A percentile compares a stretch with the other conserved stretches of the same genome.
phyloP scores from a whole-genome alignment of 2,329 filamentous ascomycete species.

The Didymella glomerata region DNA sequence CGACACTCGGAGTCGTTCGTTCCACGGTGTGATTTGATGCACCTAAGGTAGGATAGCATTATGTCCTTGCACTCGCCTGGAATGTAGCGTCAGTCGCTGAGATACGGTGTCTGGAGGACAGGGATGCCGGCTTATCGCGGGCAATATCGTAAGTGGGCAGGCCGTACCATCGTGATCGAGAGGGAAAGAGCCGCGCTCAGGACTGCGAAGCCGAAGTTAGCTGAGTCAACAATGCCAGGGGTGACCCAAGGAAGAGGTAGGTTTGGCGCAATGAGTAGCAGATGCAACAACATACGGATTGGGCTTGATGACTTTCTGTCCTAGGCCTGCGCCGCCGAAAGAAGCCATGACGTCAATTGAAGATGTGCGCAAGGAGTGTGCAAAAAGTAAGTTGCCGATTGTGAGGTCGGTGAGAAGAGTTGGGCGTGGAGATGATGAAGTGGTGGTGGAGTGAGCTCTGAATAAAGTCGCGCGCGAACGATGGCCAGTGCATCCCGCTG shows the following conservation, averaged over 20 bases:
- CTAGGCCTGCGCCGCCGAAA: constrained; percentile 76
- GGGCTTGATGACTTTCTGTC: constrained; percentile 70
- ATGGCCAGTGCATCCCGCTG: constrained; percentile 18
- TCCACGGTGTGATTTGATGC: constrained; percentile 83
- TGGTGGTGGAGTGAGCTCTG: constrained; percentile 37
- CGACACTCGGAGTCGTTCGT: constrained; percentile 89
- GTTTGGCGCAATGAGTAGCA: constrained; percentile 18
- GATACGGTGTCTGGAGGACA: constrained; percentile 3
- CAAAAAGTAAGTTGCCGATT: not conserved
- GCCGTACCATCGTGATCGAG: constrained; percentile 83
- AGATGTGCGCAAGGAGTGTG: not conserved
- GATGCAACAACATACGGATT: constrained; percentile 66
- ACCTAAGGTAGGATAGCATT: constrained; percentile 85
- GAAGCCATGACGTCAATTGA: constrained; percentile 19
- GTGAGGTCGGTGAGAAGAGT: not conserved
- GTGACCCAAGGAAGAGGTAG: constrained; percentile 7
- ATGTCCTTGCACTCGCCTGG: constrained; percentile 90
- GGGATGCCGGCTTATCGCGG: constrained; percentile 2
- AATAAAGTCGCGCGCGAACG: constrained; percentile 28
- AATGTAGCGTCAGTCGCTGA: constrained; percentile 33
- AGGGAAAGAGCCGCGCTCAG: constrained; percentile 93
- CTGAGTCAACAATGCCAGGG: constrained; percentile 6
- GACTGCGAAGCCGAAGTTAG: constrained; percentile 61
- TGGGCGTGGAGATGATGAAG: constrained; percentile 4
- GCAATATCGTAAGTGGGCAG: constrained; percentile 57